Base-by-base conservation (phyloP, 2,329 filamentous ascomycete genomes). In the Fusarium sp. region DNA sequence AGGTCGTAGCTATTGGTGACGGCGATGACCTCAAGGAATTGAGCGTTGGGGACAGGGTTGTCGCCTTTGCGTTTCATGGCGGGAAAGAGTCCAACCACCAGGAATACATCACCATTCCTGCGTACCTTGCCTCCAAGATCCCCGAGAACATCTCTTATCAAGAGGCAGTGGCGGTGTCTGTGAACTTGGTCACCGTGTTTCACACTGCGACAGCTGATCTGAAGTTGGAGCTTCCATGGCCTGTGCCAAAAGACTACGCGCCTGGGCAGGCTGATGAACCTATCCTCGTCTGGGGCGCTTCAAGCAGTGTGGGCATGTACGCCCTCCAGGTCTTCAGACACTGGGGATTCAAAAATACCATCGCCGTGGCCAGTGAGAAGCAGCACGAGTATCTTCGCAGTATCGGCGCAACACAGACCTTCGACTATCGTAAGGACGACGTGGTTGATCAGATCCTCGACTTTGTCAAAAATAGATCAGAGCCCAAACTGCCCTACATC, bases 161-260 rank as follows among this genome's bases (percentile, higher is more conserved):
- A 45, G 79, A 83, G 61, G 85, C 85, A 3, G 83, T 82, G 7
- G 87, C 86, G 0, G 73, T 89, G 4, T 83, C 86, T 0, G 83
- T 85, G 47, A 89, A 88, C 66, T 75, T 88, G 26, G 83, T 89
- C 28, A 89, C 87, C 0, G 85, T 84, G 12, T 86, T 89, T 73
- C 86, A 90, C 70, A 78, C 85, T 7, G 72, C 85, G 4, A 77
- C 75, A 2, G 61, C 58, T 2, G 86, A 89, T 61, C 77, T 90
- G 14, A 78, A 75, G 1, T 74, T 90, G 20, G 80, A 81, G 30
- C 79, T 87, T 1, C 86, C 86, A 0, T 89, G 86, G 86, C 87
- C 86, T 1, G 81, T 83, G 42, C 83, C 83, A 0, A 72, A 76
- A 17, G 74, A 65, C 14, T 85, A 77, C 68, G 77, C 64, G 40